Percentiles rank a stretch among this genome's conserved stretches.
Conservation (phyloP, 306 rosid genomes). For the Fragaria iinumae region DNA sequence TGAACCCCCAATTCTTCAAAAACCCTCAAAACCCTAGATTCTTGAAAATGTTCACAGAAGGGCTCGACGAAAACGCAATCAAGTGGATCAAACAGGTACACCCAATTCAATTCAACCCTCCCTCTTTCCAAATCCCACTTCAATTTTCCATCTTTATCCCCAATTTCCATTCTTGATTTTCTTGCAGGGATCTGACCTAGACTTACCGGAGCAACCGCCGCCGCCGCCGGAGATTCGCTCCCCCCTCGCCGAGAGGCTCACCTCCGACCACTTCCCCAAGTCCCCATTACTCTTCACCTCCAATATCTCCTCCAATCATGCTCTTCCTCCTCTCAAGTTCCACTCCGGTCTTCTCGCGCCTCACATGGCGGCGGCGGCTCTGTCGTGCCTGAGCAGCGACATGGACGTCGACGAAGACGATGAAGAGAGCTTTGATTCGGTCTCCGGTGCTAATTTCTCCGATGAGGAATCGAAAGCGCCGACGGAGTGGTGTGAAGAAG, state of each 20-base stretch:
- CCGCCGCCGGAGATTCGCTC: constrained; percentile 35
- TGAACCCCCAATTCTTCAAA: not conserved
- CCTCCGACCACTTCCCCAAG: constrained; percentile 40
- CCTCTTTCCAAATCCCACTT: not conserved
- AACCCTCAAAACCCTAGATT: not conserved
- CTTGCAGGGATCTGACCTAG: constrained; percentile 48
- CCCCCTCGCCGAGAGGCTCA: constrained; percentile 53
- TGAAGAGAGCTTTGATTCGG: constrained; percentile 50
- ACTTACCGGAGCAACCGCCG: constrained; percentile 25
- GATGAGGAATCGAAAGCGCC: constrained; percentile 52
- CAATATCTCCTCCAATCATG: constrained; percentile 31
- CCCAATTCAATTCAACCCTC: not conserved
- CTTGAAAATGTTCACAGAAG: constrained; percentile 72
- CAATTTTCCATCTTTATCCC: not conserved
- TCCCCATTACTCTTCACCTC: constrained; percentile 46
- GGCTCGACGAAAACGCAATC: constrained; percentile 86
- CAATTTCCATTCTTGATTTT: not conserved
- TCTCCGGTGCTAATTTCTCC: constrained; percentile 41
- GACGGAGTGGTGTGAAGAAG: constrained; percentile 40
- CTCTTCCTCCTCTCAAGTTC: constrained; percentile 75
- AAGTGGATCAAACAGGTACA: constrained; percentile 84
- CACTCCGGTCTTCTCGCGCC: constrained; percentile 56
- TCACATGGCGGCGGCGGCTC: constrained; percentile 35
- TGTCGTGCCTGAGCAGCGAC: constrained; percentile 15
- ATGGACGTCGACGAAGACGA: constrained; percentile 37